A percentile compares a stretch with the other conserved stretches of the same genome.
Conservation (phyloP, 2,329 filamentous ascomycete genomes). For the Pseudocercospora fuligena region DNA sequence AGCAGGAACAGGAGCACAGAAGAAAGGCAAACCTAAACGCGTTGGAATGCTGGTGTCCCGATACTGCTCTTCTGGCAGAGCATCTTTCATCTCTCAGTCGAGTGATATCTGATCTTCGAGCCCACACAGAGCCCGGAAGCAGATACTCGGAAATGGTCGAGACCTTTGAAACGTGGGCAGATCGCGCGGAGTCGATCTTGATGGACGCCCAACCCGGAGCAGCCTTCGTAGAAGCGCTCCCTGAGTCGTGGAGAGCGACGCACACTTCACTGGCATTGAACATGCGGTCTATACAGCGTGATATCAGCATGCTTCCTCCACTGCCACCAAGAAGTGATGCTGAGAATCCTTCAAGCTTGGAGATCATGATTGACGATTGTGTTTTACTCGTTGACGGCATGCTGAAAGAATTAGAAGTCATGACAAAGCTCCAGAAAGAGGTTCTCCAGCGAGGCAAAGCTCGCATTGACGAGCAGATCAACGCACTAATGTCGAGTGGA, state of each 20-base stretch:
- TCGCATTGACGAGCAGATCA: conserved; percentile 57
- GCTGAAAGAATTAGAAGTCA: conserved; percentile 65
- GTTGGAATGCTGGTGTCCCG: conserved; percentile 57
- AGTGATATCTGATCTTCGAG: conserved; percentile 63
- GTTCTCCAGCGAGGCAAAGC: conserved; percentile 60
- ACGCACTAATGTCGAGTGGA: conserved; percentile 21
- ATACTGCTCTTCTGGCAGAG: conserved; percentile 54
- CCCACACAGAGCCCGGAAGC: conserved; percentile 60
- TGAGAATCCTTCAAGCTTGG: conserved; percentile 47
- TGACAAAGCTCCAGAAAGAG: conserved; percentile 66
- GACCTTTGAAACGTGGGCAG: conserved; percentile 66
- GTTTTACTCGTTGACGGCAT: conserved; percentile 60
- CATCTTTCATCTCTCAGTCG: conserved; percentile 63
- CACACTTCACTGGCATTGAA: conserved; percentile 58
- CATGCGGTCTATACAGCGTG: conserved; percentile 60
- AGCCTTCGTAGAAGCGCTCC: conserved; percentile 62
- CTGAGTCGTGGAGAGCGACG: conserved; percentile 64
- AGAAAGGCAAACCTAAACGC: conserved; percentile 60
- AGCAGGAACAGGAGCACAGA: conserved; percentile 34
- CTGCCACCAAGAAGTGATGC: conserved; percentile 26
- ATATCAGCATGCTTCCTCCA: conserved; percentile 55
- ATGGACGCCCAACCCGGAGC: conserved; percentile 37
- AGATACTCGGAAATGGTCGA: conserved; percentile 61
- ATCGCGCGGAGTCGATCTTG: conserved; percentile 30
- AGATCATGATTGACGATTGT: conserved; percentile 55